Percentiles rank a stretch among this genome's conserved stretches.
Evolutionary conservation across 352 stramenopile species (phyloP).

Genomic region (Globisporangium rhizosaccharum): DNA sequence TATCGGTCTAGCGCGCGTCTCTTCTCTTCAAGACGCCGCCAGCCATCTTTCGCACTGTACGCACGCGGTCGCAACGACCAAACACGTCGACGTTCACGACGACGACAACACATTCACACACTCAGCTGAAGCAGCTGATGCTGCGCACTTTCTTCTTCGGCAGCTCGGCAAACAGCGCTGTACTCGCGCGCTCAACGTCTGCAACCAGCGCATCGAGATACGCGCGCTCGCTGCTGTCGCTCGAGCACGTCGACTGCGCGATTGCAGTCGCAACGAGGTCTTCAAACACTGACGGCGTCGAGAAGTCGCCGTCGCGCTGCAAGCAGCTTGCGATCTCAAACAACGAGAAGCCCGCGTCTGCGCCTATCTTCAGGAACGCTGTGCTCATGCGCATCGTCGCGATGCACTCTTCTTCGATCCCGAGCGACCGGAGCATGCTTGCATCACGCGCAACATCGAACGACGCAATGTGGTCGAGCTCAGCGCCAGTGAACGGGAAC

Average conservation of each 20-base stretch:
- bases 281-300: slow-evolving; percentile 72
- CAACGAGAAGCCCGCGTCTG: slow-evolving; percentile 75
- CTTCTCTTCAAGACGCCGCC: no score
- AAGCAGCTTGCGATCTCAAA: slow-evolving; percentile 79
- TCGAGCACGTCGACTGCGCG: slow-evolving; percentile 21
- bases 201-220: slow-evolving; percentile 60
- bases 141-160: slow-evolving; percentile 86
- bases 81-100: no score
- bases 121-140: slow-evolving; percentile 84
- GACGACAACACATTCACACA: neutral
- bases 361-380: slow-evolving; percentile 63
- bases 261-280: slow-evolving; percentile 47
- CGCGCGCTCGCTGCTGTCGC: slow-evolving; percentile 10
- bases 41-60: no score
- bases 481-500: slow-evolving; percentile 75
- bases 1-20: no score
- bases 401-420: slow-evolving; percentile 78
- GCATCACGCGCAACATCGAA: slow-evolving; percentile 60
- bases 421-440: slow-evolving; percentile 49
- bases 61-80: no score
- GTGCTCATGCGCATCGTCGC: slow-evolving; percentile 82
- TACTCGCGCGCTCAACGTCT: slow-evolving; percentile 28
- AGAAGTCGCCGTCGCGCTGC: slow-evolving; percentile 79
- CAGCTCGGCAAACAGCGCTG: slow-evolving; percentile 48
- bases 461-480: slow-evolving; percentile 71